A percentile compares a stretch with the other conserved stretches of the same genome.
Evolutionary conservation across 78 protist species (phyloP).

Genomic region (Trichosphaerium sp.): DNA sequence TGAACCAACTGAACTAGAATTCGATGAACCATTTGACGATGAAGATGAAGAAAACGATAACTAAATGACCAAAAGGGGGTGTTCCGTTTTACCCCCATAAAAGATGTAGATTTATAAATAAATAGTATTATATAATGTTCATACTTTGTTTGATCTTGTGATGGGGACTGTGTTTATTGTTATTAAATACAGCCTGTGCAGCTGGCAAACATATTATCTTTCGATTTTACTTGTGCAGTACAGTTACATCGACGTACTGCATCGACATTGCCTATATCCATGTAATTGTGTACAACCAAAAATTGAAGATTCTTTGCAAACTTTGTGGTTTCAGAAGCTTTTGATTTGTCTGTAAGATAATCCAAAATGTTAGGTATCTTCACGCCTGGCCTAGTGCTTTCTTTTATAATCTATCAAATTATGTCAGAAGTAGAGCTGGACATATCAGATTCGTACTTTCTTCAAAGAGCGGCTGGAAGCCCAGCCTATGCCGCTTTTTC

Average conservation of each 20-base stretch:
- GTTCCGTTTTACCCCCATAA: too few relatives aligned
- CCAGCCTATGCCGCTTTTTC: slow-evolving; percentile 36
- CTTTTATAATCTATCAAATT: slow-evolving; percentile 3
- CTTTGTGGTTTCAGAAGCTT: slow-evolving; percentile 13
- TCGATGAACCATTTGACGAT: too few relatives aligned
- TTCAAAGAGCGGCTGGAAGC: slow-evolving; percentile 19
- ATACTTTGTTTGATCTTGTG: too few relatives aligned
- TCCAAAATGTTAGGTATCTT: slow-evolving; percentile 30
- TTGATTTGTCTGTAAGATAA: slow-evolving; percentile 23
- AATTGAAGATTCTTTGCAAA: slow-evolving; percentile 32
- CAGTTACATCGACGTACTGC: slow-evolving; percentile 32
- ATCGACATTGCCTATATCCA: slow-evolving; percentile 34
- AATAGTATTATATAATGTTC: too few relatives aligned
- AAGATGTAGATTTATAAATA: too few relatives aligned
- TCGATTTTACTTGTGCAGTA: slow-evolving; percentile 17
- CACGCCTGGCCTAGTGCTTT: slow-evolving; percentile 3
- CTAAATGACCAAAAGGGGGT: too few relatives aligned
- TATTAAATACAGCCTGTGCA: slow-evolving; percentile 39
- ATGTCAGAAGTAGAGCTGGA: background rate
- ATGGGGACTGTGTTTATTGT: too few relatives aligned
- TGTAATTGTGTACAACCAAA: slow-evolving; percentile 28
- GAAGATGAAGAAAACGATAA: too few relatives aligned
- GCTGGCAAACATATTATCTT: slow-evolving; percentile 24
- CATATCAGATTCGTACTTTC: background rate
- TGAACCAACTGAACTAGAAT: too few relatives aligned